Evolutionary conservation across 2,329 filamentous ascomycete species (phyloP), one percentile per base, ranked within the genome.

Genomic region (Calonectria pauciramosa): DNA sequence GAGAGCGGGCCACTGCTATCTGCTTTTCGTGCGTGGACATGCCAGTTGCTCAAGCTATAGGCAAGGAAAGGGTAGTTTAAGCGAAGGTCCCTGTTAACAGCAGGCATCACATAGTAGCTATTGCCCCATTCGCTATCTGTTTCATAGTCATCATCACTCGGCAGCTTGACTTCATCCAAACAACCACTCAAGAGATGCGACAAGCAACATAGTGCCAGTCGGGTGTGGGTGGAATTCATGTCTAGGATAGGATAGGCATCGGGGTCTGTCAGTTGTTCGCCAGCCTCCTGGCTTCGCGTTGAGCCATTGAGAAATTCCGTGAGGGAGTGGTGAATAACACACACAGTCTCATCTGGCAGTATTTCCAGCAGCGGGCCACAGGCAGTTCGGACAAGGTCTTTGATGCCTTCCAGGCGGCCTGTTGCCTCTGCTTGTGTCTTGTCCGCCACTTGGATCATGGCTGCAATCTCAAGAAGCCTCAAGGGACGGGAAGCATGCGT

Each of bases 311-410:
- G 68, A 23, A 77, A 79, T 51, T 79, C 74, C 0, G 76, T 78
- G 9, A 79, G 23, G 0, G 77, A 79, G 44, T 79, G 76, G 41
- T 79, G 76, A 8, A 78, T 67, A 0, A 79, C 76, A 0, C 66
- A 71, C 11, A 79, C 72, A 10, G 72, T 78, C 6, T 79, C 77
- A 1, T 79, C 77, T 2, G 69, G 59, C 5, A 79, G 63, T 1
- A 79, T 23, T 16, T 79, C 78, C 13, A 79, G 32, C 0, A 79
- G 52, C 0, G 74, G 76, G 0, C 77, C 76, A n/a, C 70, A 79
- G 13, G 64, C 73, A 8, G 36, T 41, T 0, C 77, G 52, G 7
- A 79, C 30, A 1, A 72, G 30, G 1, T 16, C 51, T 28, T 79
- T 79, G 14, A 74, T 65, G 0, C 26, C 23, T 14, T 56, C 71